A percentile compares a stretch with the other conserved stretches of the same genome.
Conservation (phyloP, 2,329 filamentous ascomycete species). For the Coniochaeta sp. region DNA sequence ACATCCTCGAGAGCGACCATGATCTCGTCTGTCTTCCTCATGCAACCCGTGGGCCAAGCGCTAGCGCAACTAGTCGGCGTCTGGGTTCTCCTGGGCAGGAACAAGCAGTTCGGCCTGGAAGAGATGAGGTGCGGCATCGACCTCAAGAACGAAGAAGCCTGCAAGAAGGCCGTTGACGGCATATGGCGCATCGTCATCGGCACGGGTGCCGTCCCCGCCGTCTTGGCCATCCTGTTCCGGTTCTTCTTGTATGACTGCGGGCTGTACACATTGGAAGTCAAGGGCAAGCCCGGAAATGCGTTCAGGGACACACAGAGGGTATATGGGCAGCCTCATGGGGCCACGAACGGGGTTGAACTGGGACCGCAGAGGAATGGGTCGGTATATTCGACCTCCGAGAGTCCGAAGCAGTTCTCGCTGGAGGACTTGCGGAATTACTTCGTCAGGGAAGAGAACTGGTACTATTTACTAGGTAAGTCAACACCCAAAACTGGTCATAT, state of each 20-base stretch:
- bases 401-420: conserved; percentile 41
- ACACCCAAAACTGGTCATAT: conserved; percentile 8
- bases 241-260: conserved; percentile 62
- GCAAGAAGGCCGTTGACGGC: conserved; percentile 44
- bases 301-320: conserved; percentile 53
- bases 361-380: conserved; percentile 6
- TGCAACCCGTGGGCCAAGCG: conserved; percentile 62
- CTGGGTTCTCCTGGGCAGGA: conserved; percentile 39
- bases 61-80: conserved; percentile 56
- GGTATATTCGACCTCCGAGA: conserved; percentile 19
- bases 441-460: conserved; percentile 38
- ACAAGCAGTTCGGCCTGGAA: conserved; percentile 32
- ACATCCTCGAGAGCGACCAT: conserved; percentile 60
- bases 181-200: conserved; percentile 64
- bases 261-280: conserved; percentile 58
- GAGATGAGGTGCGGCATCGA: conserved; percentile 35
- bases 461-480: conserved; percentile 29
- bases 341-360: conserved; percentile 23
- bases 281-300: conserved; percentile 51
- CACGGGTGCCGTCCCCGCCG: conserved; percentile 55
- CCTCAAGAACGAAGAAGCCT: conserved; percentile 39
- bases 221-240: conserved; percentile 58
- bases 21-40: conserved; percentile 61
- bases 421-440: conserved; percentile 44
- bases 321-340: conserved; percentile 36